Percentiles rank a stretch among this genome's conserved stretches.
These are phyloP conservation scores for Candida broadrunensis DNA, from an alignment of 805 yeast genomes.

Conservation along the genomic window DNA sequence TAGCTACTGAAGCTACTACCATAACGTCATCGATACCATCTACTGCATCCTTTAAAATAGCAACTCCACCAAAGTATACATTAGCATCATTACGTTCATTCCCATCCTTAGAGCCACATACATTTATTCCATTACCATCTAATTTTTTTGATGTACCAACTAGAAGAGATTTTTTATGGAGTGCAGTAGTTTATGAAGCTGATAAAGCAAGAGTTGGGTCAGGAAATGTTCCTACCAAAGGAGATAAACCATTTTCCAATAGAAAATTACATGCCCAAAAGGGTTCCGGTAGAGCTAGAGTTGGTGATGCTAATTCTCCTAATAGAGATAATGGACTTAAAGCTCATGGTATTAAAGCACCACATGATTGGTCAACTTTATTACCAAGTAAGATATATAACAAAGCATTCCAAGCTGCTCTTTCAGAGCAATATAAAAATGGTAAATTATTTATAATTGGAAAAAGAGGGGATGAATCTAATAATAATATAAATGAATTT, in stretches of 20 bases:
- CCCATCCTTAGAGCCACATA: conserved; percentile 86
- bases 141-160: conserved; percentile 68
- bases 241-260: conserved; percentile 82
- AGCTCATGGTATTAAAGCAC: conserved; percentile 88
- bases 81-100: conserved; percentile 76
- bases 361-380: conserved; percentile 80
- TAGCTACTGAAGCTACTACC: conserved; percentile 23
- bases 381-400: conserved; percentile 73
- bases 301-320: conserved; percentile 95
- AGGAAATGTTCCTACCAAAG: conserved; percentile 80
- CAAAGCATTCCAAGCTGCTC: conserved; percentile 75
- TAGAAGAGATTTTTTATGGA: conserved; percentile 91
- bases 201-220: conserved; percentile 89
- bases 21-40: neutral
- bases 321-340: conserved; percentile 84
- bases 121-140: conserved; percentile 73
- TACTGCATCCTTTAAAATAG: conserved; percentile 17
- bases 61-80: conserved; percentile 64
- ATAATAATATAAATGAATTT: conserved; percentile 10
- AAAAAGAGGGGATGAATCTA: conserved; percentile 22
- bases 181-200: conserved; percentile 88
- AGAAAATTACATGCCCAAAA: conserved; percentile 84
- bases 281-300: conserved; percentile 93
- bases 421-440: conserved; percentile 73
- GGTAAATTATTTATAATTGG: conserved; percentile 77